These are phyloP conservation scores for Spencermartinsiella ligniputridi DNA, from an alignment of 1,139 yeast genomes.

Conservation along the genomic window DNA sequence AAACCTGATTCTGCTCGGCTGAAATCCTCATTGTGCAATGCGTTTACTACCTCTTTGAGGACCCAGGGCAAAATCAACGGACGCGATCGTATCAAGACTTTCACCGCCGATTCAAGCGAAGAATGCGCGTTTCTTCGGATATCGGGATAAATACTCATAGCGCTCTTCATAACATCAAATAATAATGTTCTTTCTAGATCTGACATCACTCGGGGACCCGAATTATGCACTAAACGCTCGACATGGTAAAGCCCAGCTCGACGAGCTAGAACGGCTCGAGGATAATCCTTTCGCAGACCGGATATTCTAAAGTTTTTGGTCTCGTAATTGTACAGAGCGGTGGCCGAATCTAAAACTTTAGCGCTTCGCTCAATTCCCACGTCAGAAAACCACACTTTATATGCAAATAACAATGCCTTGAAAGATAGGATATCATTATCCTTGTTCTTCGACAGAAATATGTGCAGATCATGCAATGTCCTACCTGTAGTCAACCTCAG, in stretches of 20 bases:
- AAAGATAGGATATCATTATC: constrained; percentile 69
- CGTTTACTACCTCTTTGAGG: constrained; percentile 47
- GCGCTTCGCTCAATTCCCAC: constrained; percentile 72
- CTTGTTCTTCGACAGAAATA: constrained; percentile 46
- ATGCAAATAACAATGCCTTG: constrained; percentile 59
- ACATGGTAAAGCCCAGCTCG: constrained; percentile 75
- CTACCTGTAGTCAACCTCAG: constrained; percentile 61
- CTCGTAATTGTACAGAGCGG: constrained; percentile 44
- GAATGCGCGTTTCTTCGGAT: constrained; percentile 69
- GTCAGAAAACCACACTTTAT: constrained; percentile 80
- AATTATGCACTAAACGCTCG: constrained; percentile 67
- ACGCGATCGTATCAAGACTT: constrained; percentile 64
- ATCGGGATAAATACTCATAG: constrained; percentile 69
- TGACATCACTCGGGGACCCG: constrained; percentile 71
- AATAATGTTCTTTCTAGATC: constrained; percentile 61
- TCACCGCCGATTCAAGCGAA: constrained; percentile 65
- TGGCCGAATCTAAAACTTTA: constrained; percentile 48
- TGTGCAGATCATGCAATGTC: constrained; percentile 57
- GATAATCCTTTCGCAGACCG: constrained; percentile 63
- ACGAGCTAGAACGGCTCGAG: constrained; percentile 73
- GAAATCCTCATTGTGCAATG: constrained; percentile 51
- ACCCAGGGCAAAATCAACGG: constrained; percentile 36
- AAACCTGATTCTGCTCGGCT: constrained; percentile 68
- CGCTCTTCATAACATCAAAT: constrained; percentile 61
- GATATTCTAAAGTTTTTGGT: constrained; percentile 45